Base-by-base conservation (phyloP, 2,329 filamentous ascomycete species). In the Penicillium sp. region DNA sequence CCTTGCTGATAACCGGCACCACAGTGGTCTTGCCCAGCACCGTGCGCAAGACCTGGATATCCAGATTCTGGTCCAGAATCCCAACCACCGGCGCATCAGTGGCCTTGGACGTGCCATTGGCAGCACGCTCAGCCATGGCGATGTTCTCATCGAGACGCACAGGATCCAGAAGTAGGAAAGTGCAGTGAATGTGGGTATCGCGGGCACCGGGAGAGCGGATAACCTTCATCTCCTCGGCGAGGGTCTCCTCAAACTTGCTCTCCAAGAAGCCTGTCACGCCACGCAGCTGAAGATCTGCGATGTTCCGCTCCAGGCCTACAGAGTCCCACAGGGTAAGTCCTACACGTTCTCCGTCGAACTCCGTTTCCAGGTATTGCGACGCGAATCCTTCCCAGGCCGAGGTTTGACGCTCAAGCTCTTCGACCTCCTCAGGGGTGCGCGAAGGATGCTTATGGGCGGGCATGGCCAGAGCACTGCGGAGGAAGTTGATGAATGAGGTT, bases 171-270 rank as follows among this genome's bases (percentile, higher is more conserved):
- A 99, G 81, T 55, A 97, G 82, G 77, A 99, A 96, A 54, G 92
- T 92, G 65, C 91, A 96, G 73, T 99, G 94, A 64, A 99, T 96
- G 75, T 99, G 94, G 50, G 93, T 97, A 79, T 99, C 94, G 73
- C 92, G 90, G 63, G 91, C 89, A 55, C 93, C 93, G 27, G 94
- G 93, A 53, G 93, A 92, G 68, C 94, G 89, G 61, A 97, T 83
- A 47, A 99, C 93, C 80, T 97, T 97, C 84, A 96, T 96, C 80
- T 99, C 94, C 77, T 99, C 94, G 49, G 86, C 86, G 73, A 99
- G 96, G 0, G 94, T 97, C 70, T 99, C 94, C 74, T 99, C 93
- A 67, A 99, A 99, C 76, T 97, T 97, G 80, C 89, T 93, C 80
- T 99, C 94, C 59, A 99, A 81, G 78, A 99, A 99, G 9, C 89